A percentile compares a stretch with the other conserved stretches of the same genome.
Evolutionary conservation across 306 rosid species (phyloP).

Genomic region (Astragalus glycyphyllos): DNA sequence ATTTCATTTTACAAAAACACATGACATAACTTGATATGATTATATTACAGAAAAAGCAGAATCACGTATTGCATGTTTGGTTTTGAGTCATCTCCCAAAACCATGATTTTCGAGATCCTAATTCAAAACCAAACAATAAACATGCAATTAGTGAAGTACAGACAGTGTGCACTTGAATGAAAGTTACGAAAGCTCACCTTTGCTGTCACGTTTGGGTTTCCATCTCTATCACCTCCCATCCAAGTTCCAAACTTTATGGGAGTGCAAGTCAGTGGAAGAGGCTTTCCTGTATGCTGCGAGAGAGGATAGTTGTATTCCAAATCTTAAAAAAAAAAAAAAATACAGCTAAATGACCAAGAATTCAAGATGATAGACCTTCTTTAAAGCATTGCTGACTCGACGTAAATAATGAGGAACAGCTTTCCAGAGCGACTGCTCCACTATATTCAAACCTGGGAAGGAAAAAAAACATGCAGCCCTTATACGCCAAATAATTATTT

Average conservation of each 20-base stretch:
- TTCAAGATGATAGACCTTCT: slow-evolving; percentile 65
- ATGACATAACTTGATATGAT: slow-evolving; percentile 5
- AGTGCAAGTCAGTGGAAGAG: slow-evolving; percentile 92
- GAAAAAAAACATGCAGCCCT: slow-evolving; percentile 24
- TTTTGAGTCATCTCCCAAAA: not conserved
- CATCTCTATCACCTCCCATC: slow-evolving; percentile 99
- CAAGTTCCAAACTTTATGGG: slow-evolving; percentile 95
- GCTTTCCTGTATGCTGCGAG: slow-evolving; percentile 85
- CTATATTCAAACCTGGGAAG: slow-evolving; percentile 79
- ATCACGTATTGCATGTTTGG: not conserved
- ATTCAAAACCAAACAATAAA: not conserved
- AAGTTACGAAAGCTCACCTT: slow-evolving; percentile 58
- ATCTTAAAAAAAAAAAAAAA: slow-evolving; percentile 32
- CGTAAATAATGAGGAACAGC: slow-evolving; percentile 96
- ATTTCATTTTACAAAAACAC: slow-evolving; percentile 16
- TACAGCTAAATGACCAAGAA: slow-evolving; percentile 39
- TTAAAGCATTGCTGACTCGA: slow-evolving; percentile 90
- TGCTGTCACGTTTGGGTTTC: slow-evolving; percentile 93
- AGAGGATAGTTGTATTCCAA: slow-evolving; percentile 20
- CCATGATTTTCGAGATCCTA: not conserved
- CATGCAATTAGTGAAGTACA: not conserved
- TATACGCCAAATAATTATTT: slow-evolving; percentile 7
- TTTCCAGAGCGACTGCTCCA: slow-evolving; percentile 98
- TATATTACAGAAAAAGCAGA: slow-evolving; percentile 31
- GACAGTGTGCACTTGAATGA: slow-evolving; percentile 24